Evolutionary conservation across 1,139 yeast species (phyloP).

Genomic region (Yamadazyma diospyri): DNA sequence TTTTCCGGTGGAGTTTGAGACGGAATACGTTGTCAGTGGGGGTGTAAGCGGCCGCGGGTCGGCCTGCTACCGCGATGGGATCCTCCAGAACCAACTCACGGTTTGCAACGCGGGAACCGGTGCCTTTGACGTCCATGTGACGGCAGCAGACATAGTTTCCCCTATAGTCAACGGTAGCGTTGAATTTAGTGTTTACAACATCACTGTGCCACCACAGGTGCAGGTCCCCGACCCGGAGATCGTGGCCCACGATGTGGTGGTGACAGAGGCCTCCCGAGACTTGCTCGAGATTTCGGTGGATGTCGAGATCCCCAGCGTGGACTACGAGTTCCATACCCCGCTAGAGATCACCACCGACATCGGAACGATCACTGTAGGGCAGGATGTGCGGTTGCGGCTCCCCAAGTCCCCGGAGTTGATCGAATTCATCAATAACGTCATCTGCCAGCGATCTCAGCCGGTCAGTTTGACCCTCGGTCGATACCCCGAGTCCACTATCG

Average conservation of each 20-base stretch:
- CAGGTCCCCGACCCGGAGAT: slow-evolving; percentile 2
- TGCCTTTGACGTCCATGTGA: background rate
- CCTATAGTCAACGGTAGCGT: background rate
- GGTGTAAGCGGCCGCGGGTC: background rate
- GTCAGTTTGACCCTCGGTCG: too few species aligned
- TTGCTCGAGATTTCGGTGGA: slow-evolving; percentile 3
- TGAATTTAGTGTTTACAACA: background rate
- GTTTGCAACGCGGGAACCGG: too few species aligned
- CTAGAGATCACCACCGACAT: background rate
- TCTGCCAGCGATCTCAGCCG: slow-evolving; percentile 1
- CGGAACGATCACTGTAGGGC: slow-evolving; percentile 2
- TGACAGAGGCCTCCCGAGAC: background rate
- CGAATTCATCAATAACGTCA: slow-evolving; percentile 1
- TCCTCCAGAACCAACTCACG: too few species aligned
- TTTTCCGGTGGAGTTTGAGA: slow-evolving; percentile 2
- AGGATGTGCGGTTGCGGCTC: slow-evolving; percentile 1
- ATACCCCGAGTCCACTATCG: too few species aligned
- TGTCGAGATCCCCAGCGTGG: slow-evolving; percentile 3
- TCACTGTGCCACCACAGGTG: slow-evolving; percentile 2
- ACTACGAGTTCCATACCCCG: slow-evolving; percentile 1
- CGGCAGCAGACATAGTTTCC: background rate
- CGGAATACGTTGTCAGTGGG: slow-evolving; percentile 1
- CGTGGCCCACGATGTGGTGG: background rate
- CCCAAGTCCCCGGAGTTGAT: background rate
- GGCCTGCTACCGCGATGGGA: too few species aligned